A percentile compares a stretch with the other conserved stretches of the same genome.
Evolutionary conservation across 768 basidiomycete genomes (phyloP).

Genomic region (Coprinopsis sp.): DNA sequence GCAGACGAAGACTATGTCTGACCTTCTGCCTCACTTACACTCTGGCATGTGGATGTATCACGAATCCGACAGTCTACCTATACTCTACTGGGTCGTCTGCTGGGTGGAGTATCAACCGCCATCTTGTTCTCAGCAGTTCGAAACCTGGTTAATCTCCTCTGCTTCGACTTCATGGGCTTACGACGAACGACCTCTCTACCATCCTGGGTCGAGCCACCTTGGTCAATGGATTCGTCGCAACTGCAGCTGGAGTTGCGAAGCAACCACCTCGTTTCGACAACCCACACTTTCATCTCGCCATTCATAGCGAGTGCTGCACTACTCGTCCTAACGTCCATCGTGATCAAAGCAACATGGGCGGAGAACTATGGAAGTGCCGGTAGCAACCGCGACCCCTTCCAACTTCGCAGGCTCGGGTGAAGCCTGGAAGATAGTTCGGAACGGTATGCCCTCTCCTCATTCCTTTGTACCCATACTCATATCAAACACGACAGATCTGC

Average conservation of each 20-base stretch:
- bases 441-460: slow-evolving; percentile 29
- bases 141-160: slow-evolving; percentile 72
- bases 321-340: slow-evolving; percentile 49
- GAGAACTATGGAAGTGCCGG: slow-evolving; percentile 65
- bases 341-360: slow-evolving; percentile 55
- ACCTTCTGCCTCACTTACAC: slow-evolving; percentile 67
- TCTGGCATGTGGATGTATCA: slow-evolving; percentile 54
- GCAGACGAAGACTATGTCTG: slow-evolving; percentile 64
- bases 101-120: slow-evolving; percentile 70
- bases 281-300: slow-evolving; percentile 52
- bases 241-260: slow-evolving; percentile 60
- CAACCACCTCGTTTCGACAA: slow-evolving; percentile 56
- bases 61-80: slow-evolving; percentile 49
- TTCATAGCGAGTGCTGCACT: slow-evolving; percentile 61
- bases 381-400: slow-evolving; percentile 32
- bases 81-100: slow-evolving; percentile 60
- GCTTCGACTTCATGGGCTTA: slow-evolving; percentile 46
- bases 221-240: slow-evolving; percentile 69
- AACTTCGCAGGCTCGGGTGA: slow-evolving; percentile 47
- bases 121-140: slow-evolving; percentile 74
- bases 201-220: slow-evolving; percentile 74
- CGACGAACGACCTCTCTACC: slow-evolving; percentile 53
- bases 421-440: slow-evolving; percentile 54
- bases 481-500: slow-evolving; percentile 39
- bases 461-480: background rate